phyloP scores from a whole-genome alignment of 116 monocot genomes.

The Posidonia oceanica region DNA sequence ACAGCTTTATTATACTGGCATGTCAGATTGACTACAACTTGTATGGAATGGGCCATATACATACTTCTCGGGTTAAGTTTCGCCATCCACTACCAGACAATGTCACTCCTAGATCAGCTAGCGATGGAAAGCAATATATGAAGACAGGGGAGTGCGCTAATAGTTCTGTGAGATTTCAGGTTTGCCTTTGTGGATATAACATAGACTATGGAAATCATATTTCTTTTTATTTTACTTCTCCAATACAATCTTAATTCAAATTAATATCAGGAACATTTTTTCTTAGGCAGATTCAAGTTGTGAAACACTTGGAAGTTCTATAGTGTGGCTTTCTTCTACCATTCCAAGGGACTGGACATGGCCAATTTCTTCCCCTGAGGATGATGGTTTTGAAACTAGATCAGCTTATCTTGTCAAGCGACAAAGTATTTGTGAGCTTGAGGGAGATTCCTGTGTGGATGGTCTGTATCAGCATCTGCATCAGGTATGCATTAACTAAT shows the following conservation, averaged over 20 bases:
- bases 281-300: constrained; percentile 41
- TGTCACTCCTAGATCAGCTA: constrained; percentile 17
- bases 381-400: constrained; percentile 10
- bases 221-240: not conserved
- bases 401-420: constrained; percentile 20
- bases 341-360: constrained; percentile 38
- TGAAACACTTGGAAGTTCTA: constrained; percentile 16
- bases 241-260: not conserved
- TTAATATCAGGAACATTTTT: constrained; percentile 2
- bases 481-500: not conserved
- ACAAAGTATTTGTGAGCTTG: constrained; percentile 80
- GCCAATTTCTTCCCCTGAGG: constrained; percentile 18
- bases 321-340: constrained; percentile 64
- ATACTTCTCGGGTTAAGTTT: constrained; percentile 58
- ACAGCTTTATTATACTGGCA: not conserved
- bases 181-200: not conserved
- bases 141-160: not conserved
- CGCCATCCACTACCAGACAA: constrained; percentile 51
- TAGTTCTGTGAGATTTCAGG: constrained; percentile 5
- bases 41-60: constrained; percentile 88
- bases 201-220: not conserved
- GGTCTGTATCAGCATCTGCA: constrained; percentile 30
- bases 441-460: constrained; percentile 69
- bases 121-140: constrained; percentile 5
- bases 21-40: constrained; percentile 82